Evolutionary conservation across 345 rosid genomes (phyloP), one percentile per base, ranked within the genome.

Genomic region (Euphorbia peplus): DNA sequence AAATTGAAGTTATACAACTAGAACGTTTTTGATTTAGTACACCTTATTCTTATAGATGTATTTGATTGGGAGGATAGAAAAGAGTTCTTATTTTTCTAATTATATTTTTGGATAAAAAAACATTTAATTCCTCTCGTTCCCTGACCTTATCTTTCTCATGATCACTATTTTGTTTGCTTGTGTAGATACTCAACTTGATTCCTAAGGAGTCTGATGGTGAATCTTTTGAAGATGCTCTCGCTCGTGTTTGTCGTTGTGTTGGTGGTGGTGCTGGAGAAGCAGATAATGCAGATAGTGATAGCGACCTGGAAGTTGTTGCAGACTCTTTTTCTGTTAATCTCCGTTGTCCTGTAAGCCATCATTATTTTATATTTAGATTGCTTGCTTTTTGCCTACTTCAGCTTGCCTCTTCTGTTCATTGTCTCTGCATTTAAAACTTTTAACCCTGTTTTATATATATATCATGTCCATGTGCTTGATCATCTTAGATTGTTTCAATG

Each of bases 191-290:
- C 70, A 80, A 81, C 78, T 70, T 83, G 77, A 91, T 95, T 73
- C 98, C 93, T 10, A 88, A 87, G 78, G 97, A 90, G 77, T 61
- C 80, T 61, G 93, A 90, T 73, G 99, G 98, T 75, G 97, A 90
- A 81, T 60, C 8, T 25, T 83, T 95, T 74, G 98, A 88, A 66
- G 93, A 91, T 46, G 96, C 99, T 72, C 87, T 91, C 61, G 84
- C 88, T 70, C 98, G 99, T 41, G 93, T 95, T 58, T 80, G 92
- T 32, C 93, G 99, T 60, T 91, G 99, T 64, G 77, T 90, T 78
- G 96, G 98, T 68, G 97, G 98, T 80, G 95, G 95, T 78, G 96
- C 96, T 68, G 97, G 98, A 78, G 95, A 92, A 68, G 84, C 86
- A 12, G 97, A 92, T 65, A 79, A 85, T 83, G 96, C 88, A 19